phyloP scores from a whole-genome alignment of 208 protist species.

The Crithidia sp. region DNA sequence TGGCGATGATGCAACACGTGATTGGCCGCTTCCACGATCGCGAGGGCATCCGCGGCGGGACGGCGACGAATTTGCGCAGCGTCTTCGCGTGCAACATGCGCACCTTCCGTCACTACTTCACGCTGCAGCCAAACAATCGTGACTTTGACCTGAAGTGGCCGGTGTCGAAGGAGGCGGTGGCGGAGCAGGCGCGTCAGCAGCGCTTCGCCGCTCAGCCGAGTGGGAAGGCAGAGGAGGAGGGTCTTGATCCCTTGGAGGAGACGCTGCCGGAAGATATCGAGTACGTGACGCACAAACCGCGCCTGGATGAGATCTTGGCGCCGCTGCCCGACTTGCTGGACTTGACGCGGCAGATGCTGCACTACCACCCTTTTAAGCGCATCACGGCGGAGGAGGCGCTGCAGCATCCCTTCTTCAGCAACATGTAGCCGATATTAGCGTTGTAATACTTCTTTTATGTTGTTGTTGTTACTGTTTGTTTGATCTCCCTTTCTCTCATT shows the following conservation, averaged over 20 bases:
- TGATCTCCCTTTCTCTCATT: too few species aligned
- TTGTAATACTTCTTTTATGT: too few species aligned
- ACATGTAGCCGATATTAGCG: conserved; percentile 1
- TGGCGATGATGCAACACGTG: conserved; percentile 77
- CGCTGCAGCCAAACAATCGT: conserved; percentile 38
- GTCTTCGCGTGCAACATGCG: conserved; percentile 59
- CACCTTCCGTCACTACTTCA: conserved; percentile 67
- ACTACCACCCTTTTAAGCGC: conserved; percentile 87
- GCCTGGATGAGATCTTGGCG: conserved; percentile 59
- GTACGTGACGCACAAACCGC: conserved; percentile 65
- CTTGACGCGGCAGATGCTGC: conserved; percentile 71
- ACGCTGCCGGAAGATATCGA: conserved; percentile 46
- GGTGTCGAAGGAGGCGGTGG: conserved; percentile 37
- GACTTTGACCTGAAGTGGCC: conserved; percentile 60
- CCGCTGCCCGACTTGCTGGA: conserved; percentile 62
- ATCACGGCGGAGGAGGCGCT: conserved; percentile 91
- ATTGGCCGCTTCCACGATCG: conserved; percentile 58
- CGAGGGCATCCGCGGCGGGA: conserved; percentile 29
- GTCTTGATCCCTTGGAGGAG: conserved; percentile 35
- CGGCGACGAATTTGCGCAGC: conserved; percentile 27
- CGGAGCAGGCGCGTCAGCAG: conserved; percentile 34
- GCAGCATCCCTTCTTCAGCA: conserved; percentile 78
- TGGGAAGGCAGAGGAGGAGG: conserved; percentile 33
- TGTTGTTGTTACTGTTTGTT: too few species aligned
- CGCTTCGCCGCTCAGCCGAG: conserved; percentile 21